Evolutionary conservation across 169 alveolate species (phyloP).

Genomic region (Plasmodium knowlesi): DNA sequence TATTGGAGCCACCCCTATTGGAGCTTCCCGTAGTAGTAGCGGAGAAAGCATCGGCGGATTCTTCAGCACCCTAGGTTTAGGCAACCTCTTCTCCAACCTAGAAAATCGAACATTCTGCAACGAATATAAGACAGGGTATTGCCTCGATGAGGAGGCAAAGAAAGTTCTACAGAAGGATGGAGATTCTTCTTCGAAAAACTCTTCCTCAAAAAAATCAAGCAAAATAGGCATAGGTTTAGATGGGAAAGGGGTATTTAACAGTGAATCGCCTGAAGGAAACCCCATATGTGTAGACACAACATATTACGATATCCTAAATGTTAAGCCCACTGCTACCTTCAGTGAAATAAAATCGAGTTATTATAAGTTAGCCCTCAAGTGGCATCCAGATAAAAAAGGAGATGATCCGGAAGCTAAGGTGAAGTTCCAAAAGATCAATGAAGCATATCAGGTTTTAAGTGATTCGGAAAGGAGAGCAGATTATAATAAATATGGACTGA

Average conservation of each 20-base stretch:
- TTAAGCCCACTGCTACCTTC: constrained; percentile 84
- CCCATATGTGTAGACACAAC: constrained; percentile 76
- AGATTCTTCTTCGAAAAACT: background rate
- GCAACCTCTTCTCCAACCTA: background rate
- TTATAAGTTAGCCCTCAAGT: constrained; percentile 92
- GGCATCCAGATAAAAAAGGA: constrained; percentile 95
- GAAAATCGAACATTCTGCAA: constrained; percentile 1
- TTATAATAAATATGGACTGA: constrained; percentile 77
- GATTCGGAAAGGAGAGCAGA: constrained; percentile 76
- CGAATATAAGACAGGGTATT: constrained; percentile 42
- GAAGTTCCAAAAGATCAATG: constrained; percentile 83
- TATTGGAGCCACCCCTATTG: too few species aligned
- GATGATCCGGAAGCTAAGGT: constrained; percentile 79
- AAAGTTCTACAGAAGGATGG: background rate
- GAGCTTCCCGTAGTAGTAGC: background rate
- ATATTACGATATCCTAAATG: constrained; percentile 78
- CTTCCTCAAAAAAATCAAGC: background rate
- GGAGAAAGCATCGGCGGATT: background rate
- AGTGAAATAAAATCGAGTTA: constrained; percentile 92
- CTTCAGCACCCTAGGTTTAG: background rate
- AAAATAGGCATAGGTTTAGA: background rate
- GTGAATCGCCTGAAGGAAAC: background rate
- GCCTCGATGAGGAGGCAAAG: constrained; percentile 50
- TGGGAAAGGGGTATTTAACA: background rate
- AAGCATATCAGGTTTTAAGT: constrained; percentile 82